Evolutionary conservation across 2,329 filamentous ascomycete species (phyloP).

Genomic region (Calonectria pseudoreteaudii): DNA sequence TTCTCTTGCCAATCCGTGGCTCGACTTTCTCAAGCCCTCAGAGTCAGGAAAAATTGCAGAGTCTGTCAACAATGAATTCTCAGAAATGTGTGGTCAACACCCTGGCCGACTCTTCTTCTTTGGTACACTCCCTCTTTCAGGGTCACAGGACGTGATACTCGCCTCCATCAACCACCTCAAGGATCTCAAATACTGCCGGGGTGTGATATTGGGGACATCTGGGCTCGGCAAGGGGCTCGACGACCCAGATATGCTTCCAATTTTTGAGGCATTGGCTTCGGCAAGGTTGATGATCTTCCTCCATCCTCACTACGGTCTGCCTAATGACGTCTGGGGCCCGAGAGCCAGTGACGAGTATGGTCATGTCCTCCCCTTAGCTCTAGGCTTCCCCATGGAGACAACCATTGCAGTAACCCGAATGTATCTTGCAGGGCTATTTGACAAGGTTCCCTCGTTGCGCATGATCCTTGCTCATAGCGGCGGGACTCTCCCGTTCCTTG

Average conservation of each 20-base stretch:
- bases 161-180: conserved; percentile 73
- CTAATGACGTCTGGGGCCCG: conserved; percentile 82
- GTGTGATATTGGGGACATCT: conserved; percentile 89
- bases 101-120: conserved; percentile 84
- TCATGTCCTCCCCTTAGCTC: conserved; percentile 85
- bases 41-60: conserved; percentile 73
- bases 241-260: conserved; percentile 77
- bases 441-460: conserved; percentile 74
- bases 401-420: conserved; percentile 91
- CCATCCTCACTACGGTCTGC: conserved; percentile 93
- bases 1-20: conserved; percentile 92
- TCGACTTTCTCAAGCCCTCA: conserved; percentile 79
- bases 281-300: conserved; percentile 79
- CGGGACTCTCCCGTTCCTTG: conserved; percentile 88
- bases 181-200: conserved; percentile 75
- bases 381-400: conserved; percentile 93
- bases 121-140: conserved; percentile 82
- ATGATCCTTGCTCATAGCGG: conserved; percentile 90
- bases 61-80: conserved; percentile 82
- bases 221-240: conserved; percentile 86
- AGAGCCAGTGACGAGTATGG: conserved; percentile 78
- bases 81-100: conserved; percentile 74
- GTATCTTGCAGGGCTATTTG: conserved; percentile 88
- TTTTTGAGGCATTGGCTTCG: conserved; percentile 77
- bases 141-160: conserved; percentile 70